Conservation (phyloP, 148 eudicot genomes). For the Nyssa sinensis region DNA sequence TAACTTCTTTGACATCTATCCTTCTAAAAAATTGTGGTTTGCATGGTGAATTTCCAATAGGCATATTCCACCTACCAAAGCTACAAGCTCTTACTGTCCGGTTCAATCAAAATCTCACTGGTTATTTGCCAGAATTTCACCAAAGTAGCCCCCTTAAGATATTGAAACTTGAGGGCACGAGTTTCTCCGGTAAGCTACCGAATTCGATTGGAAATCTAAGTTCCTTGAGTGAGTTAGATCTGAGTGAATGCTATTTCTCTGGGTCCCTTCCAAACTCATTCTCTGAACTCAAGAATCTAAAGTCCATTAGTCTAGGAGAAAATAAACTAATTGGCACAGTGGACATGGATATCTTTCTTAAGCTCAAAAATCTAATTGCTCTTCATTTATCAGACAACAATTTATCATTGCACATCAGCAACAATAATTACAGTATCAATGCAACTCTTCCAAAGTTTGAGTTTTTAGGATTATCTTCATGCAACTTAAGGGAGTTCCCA, state of each 20-base stretch:
- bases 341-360: slow-evolving; percentile 3
- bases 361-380: neutral
- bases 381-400: neutral
- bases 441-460: neutral
- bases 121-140: slow-evolving; percentile 32
- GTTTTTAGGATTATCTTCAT: neutral
- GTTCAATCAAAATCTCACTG: slow-evolving; percentile 13
- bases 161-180: slow-evolving; percentile 15
- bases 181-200: slow-evolving; percentile 27
- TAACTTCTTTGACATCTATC: slow-evolving; percentile 22
- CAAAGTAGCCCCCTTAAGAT: neutral
- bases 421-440: neutral
- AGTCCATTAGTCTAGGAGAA: neutral
- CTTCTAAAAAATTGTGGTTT: slow-evolving; percentile 13
- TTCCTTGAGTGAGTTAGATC: neutral
- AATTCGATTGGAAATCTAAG: slow-evolving; percentile 30
- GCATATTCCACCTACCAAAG: slow-evolving; percentile 25
- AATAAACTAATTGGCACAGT: slow-evolving; percentile 10
- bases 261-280: slow-evolving; percentile 18
- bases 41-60: slow-evolving; percentile 26
- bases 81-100: slow-evolving; percentile 20
- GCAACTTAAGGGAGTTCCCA: slow-evolving; percentile 24
- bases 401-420: slow-evolving; percentile 1
- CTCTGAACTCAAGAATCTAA: neutral
- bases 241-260: slow-evolving; percentile 7